These are phyloP conservation scores for Eurotiales sp. DNA, from an alignment of 2,329 filamentous ascomycete species.

Conservation along the genomic window DNA sequence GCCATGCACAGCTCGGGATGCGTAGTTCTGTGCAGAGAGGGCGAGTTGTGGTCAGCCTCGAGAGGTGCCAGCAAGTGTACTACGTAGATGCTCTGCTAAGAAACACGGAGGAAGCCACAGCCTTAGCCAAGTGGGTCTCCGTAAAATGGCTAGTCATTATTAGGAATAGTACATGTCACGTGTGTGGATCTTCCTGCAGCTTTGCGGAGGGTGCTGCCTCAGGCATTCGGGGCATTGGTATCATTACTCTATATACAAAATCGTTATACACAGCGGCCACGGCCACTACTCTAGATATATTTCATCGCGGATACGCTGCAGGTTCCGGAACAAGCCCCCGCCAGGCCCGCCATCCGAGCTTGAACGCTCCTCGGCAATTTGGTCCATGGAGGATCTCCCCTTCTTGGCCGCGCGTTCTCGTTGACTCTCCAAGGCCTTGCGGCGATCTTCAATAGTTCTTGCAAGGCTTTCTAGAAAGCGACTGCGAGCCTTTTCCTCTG, in stretches of 20 bases:
- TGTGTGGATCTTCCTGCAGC: constrained; percentile 5
- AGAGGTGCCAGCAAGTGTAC: not conserved
- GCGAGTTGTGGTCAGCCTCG: not conserved
- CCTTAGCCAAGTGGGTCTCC: constrained; percentile 1
- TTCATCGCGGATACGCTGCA: constrained; percentile 52
- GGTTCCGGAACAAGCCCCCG: constrained; percentile 51
- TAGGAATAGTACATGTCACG: constrained; percentile 7
- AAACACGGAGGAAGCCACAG: constrained; percentile 1
- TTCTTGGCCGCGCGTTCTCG: constrained; percentile 20
- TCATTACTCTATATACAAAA: not conserved
- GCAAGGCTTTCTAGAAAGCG: constrained; percentile 79
- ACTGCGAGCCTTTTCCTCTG: constrained; percentile 80
- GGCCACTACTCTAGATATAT: constrained; percentile 48
- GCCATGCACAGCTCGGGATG: not conserved
- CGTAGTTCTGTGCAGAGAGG: not conserved
- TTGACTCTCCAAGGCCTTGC: constrained; percentile 44
- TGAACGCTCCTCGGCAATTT: constrained; percentile 17
- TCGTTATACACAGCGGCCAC: not conserved
- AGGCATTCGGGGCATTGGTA: too few relatives aligned
- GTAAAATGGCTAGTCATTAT: too few relatives aligned
- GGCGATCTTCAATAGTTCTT: constrained; percentile 75
- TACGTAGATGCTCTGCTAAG: too few relatives aligned
- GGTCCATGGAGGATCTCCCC: constrained; percentile 24
- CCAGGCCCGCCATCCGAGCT: constrained; percentile 36
- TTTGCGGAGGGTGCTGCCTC: too few relatives aligned